phyloP scores from a whole-genome alignment of 169 alveolate genomes.

The Eimeria sp. region DNA sequence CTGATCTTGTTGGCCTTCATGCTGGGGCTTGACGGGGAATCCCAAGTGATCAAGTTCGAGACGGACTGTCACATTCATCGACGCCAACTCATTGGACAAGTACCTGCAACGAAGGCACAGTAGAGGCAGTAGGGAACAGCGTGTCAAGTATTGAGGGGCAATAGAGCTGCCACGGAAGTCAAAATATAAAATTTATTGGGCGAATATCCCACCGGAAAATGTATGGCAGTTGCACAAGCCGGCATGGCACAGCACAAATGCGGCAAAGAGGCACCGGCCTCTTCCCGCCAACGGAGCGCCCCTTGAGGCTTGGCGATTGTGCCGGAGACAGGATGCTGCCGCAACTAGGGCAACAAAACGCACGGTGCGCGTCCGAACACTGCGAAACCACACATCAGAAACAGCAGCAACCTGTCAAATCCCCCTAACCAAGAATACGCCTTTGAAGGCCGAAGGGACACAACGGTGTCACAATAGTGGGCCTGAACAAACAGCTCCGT shows the following conservation, averaged over 20 bases:
- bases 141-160: background rate
- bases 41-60: conserved; percentile 78
- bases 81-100: conserved; percentile 82
- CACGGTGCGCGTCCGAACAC: conserved; percentile 99
- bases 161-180: background rate
- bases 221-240: conserved; percentile 83
- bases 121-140: background rate
- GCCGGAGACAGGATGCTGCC: conserved; percentile 95
- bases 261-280: conserved; percentile 83
- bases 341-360: conserved; percentile 98
- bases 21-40: background rate
- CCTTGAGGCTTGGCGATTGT: conserved; percentile 36
- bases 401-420: background rate
- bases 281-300: conserved; percentile 83
- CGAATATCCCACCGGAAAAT: conserved; percentile 80
- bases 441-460: conserved; percentile 97
- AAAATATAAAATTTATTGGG: background rate
- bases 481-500: background rate
- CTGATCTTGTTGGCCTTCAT: background rate
- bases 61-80: conserved; percentile 82
- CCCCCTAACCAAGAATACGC: background rate
- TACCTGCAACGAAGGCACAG: conserved; percentile 65
- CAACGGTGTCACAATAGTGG: background rate
- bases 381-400: conserved; percentile 67
- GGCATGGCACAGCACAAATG: conserved; percentile 84